Percentiles rank a stretch among this genome's conserved stretches.
These are phyloP conservation scores for Colletotrichum paranaense DNA, from an alignment of 2,329 filamentous ascomycete genomes.

Conservation along the genomic window DNA sequence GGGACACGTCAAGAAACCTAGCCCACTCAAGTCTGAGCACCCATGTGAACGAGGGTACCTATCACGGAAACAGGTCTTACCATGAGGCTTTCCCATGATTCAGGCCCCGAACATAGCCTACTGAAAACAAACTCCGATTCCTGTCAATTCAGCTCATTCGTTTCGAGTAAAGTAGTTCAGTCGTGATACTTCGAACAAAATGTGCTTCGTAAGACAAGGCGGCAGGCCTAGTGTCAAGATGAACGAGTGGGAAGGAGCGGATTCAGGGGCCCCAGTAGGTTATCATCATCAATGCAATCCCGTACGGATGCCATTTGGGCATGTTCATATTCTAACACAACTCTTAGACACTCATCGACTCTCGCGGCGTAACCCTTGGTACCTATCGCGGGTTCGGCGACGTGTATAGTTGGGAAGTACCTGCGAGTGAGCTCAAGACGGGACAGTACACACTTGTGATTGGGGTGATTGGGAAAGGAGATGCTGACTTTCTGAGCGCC, in stretches of 20 bases:
- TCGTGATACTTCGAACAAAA: not conserved
- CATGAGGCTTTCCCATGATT: not conserved
- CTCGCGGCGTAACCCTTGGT: conserved; percentile 66
- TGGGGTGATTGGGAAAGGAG: conserved; percentile 62
- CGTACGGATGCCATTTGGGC: too few relatives aligned
- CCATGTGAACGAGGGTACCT: too few relatives aligned
- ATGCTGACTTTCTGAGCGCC: conserved; percentile 59
- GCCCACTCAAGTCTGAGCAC: too few relatives aligned
- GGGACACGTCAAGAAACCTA: too few relatives aligned
- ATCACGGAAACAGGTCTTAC: too few relatives aligned
- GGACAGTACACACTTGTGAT: conserved; percentile 67
- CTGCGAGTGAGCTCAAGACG: conserved; percentile 59
- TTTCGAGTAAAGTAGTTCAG: not conserved
- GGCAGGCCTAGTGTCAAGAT: conserved; percentile 60
- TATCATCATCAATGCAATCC: conserved; percentile 41
- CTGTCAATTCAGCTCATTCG: not conserved
- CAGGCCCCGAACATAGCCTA: not conserved
- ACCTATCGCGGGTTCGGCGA: conserved; percentile 68
- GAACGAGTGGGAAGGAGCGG: conserved; percentile 44
- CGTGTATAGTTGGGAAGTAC: conserved; percentile 64
- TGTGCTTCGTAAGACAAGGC: conserved; percentile 44
- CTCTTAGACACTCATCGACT: conserved; percentile 57
- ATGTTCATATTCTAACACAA: conserved; percentile 16
- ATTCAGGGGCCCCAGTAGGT: conserved; percentile 48
- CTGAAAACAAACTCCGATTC: not conserved